Evolutionary conservation across 2,329 filamentous ascomycete genomes (phyloP).

Genomic region (Cladosporium halotolerans): DNA sequence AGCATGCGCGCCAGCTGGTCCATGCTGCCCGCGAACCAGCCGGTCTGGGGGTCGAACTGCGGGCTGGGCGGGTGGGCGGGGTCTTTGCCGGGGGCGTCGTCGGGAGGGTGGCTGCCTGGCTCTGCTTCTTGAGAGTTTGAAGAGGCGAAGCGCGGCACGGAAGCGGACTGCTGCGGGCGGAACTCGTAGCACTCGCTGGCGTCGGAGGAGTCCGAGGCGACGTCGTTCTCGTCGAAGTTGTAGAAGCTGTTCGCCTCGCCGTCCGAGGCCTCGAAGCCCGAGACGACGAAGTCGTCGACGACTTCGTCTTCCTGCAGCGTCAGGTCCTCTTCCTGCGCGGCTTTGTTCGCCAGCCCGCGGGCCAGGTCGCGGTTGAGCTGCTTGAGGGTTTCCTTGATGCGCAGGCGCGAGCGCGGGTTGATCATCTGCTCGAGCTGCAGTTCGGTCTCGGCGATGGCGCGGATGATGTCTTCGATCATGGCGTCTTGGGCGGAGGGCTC

Average conservation of each 20-base stretch:
- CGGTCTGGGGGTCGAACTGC: slow-evolving; percentile 24
- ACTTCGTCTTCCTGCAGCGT: slow-evolving; percentile 16
- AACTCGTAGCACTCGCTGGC: slow-evolving; percentile 27
- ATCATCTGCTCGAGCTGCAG: slow-evolving; percentile 29
- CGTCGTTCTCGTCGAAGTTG: slow-evolving; percentile 24
- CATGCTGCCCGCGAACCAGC: slow-evolving; percentile 29
- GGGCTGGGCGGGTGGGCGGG: slow-evolving; percentile 14
- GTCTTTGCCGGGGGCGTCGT: slow-evolving; percentile 18
- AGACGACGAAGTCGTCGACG: slow-evolving; percentile 23
- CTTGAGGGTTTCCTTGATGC: slow-evolving; percentile 28
- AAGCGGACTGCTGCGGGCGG: slow-evolving; percentile 17
- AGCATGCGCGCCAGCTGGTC: slow-evolving; percentile 23
- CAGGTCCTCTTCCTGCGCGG: slow-evolving; percentile 23
- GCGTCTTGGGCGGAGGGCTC: slow-evolving; percentile 15
- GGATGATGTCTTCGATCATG: slow-evolving; percentile 22
- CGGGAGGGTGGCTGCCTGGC: neutral
- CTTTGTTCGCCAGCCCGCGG: slow-evolving; percentile 25
- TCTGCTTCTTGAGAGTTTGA: neutral
- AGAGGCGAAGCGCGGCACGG: slow-evolving; percentile 5
- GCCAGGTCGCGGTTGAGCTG: slow-evolving; percentile 28
- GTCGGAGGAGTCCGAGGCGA: slow-evolving; percentile 24
- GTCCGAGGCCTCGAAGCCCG: slow-evolving; percentile 25
- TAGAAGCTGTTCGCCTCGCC: slow-evolving; percentile 29
- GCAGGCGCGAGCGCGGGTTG: slow-evolving; percentile 24
- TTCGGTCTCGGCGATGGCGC: slow-evolving; percentile 28